phyloP scores from a whole-genome alignment of 495 filamentous ascomycete genomes.

The Aspergillus bridgeri region DNA sequence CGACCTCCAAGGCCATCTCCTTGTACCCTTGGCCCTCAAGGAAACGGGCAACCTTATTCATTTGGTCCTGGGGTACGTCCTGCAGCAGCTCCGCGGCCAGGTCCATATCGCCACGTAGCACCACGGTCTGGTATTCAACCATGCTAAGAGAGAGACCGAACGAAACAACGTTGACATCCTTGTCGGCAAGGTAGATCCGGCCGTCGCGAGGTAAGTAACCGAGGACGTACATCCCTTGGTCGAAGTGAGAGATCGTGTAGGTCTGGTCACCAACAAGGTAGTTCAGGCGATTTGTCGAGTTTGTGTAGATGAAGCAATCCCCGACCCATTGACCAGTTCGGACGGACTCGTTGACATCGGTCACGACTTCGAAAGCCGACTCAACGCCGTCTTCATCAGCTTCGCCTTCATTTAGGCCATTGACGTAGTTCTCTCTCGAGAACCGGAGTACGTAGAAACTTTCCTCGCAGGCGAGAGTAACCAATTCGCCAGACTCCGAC shows the following conservation, averaged over 20 bases:
- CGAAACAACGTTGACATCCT: slow-evolving; percentile 87
- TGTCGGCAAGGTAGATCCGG: slow-evolving; percentile 88
- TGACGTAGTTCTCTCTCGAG: slow-evolving; percentile 79
- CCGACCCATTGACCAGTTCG: slow-evolving; percentile 97
- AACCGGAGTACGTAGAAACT: slow-evolving; percentile 92
- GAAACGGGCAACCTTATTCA: slow-evolving; percentile 97
- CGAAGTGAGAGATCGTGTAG: slow-evolving; percentile 97
- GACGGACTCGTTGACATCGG: slow-evolving; percentile 90
- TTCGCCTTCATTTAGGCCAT: slow-evolving; percentile 73
- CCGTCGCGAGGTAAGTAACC: slow-evolving; percentile 94
- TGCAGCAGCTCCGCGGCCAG: slow-evolving; percentile 79
- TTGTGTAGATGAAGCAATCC: slow-evolving; percentile 98
- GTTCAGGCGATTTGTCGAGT: slow-evolving; percentile 92
- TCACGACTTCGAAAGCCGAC: slow-evolving; percentile 92
- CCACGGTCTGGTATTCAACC: slow-evolving; percentile 94
- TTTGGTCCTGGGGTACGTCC: slow-evolving; percentile 81
- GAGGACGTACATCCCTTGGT: slow-evolving; percentile 89
- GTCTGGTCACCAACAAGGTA: slow-evolving; percentile 98
- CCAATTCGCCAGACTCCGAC: slow-evolving; percentile 93
- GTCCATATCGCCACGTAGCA: slow-evolving; percentile 94
- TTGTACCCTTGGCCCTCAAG: slow-evolving; percentile 97
- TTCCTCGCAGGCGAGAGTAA: slow-evolving; percentile 90
- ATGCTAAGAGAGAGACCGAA: slow-evolving; percentile 91
- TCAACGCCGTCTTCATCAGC: slow-evolving; percentile 96
- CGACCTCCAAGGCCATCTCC: slow-evolving; percentile 91